Base-by-base conservation (phyloP, 495 filamentous ascomycete genomes). In the Glonium stellatum region DNA sequence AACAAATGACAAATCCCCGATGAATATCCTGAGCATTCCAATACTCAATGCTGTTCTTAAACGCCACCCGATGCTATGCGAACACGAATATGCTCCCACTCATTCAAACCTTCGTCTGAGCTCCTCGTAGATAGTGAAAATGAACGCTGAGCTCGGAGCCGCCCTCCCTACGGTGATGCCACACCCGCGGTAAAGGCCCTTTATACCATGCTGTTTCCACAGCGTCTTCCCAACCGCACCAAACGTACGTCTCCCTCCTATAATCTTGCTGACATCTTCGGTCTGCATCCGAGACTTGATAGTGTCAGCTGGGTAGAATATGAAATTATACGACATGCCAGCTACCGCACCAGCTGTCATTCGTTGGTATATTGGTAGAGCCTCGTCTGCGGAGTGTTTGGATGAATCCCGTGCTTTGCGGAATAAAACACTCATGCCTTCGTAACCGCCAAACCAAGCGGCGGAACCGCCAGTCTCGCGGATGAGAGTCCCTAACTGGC, bases 211-310 rank as follows among this genome's bases (percentile, higher is more conserved):
- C 62, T 88, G 80, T 57, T 76, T 79, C 88, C 90, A 97, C 41
- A 99, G 68, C 18, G 81, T 78, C 54, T 71, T 81, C 0, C 82
- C 82, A 49, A 89, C 88, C 12, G 73, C 72, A 74, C 77, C 82
- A 69, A 99, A 99, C 0, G 81, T 84, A 47, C 77, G 79, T 5
- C 71, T 58, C 0, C 65, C 72, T 25, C 69, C 65, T 22, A 65
- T 54, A 6, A 65, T 22, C 5, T 55, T 60, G 13, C 77, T 77
- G 53, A 92, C 78, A 34, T 90, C 86, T 49, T 87, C 82, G 0
- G 95, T 97, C 72, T 99, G 93, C 85, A 99, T 95, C 6, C 92
- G 82, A 10, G 86, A 91, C 72, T 98, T 98, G 76, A 98, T 86
- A 0, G 93, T 97, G 69, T 98, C 93, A 42, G 95, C 93, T 0